phyloP scores from a whole-genome alignment of 192 early-diverging fungal species.

The Geranomyces michiganensis region DNA sequence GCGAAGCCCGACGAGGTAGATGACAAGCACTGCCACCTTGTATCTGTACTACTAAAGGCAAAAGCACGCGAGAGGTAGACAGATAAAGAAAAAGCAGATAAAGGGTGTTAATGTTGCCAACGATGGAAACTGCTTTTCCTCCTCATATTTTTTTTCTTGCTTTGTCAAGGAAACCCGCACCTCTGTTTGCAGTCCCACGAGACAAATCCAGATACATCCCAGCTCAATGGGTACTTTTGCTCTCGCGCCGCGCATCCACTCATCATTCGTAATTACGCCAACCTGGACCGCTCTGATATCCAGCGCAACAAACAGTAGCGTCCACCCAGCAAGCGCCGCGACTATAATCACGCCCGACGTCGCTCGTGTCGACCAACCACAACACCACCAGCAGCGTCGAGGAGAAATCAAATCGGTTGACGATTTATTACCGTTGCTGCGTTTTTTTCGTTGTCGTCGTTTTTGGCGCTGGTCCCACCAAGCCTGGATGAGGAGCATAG shows the following conservation, averaged over 20 bases:
- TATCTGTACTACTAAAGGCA: neutral
- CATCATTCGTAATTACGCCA: neutral
- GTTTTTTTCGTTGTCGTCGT: too few species aligned
- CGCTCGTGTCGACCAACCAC: neutral
- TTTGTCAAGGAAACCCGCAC: neutral
- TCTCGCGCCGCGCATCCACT: neutral
- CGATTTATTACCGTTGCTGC: too few species aligned
- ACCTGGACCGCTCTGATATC: neutral
- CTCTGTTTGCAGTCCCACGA: neutral
- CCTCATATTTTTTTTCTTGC: neutral
- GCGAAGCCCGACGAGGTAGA: neutral
- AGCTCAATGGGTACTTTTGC: neutral
- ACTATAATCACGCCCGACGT: neutral
- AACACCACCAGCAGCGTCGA: too few species aligned
- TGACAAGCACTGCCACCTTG: neutral
- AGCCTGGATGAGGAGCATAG: too few species aligned
- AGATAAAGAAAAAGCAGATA: too few species aligned
- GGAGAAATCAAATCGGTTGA: too few species aligned
- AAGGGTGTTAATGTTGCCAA: too few species aligned
- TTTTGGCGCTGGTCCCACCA: too few species aligned
- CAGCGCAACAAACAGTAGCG: slow-evolving; percentile 4
- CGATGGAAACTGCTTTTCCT: too few species aligned
- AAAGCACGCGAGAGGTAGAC: too few species aligned
- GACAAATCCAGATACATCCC: neutral
- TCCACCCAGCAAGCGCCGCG: neutral